phyloP scores from a whole-genome alignment of 108 stramenopile genomes.

The Nitzschia sp. region DNA sequence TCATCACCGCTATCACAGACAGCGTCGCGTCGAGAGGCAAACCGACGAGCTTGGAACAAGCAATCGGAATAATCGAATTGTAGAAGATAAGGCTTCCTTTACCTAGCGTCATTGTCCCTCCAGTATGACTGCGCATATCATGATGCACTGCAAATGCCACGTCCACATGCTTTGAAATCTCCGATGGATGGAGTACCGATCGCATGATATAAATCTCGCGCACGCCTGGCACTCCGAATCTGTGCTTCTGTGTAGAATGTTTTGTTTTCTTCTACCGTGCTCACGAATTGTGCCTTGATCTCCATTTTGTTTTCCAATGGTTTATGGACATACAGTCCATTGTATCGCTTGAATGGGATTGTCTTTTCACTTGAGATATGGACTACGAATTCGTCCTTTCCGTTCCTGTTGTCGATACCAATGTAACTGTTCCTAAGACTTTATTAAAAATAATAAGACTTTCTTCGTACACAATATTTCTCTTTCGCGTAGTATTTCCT shows the following conservation, averaged over 20 bases:
- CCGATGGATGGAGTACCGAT: conserved; percentile 2
- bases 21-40: no score
- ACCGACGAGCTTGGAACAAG: no score
- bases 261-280: neutral
- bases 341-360: neutral
- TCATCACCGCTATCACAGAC: no score
- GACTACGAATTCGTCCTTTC: no score
- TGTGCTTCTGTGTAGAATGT: conserved; percentile 1
- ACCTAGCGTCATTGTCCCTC: conserved; percentile 28
- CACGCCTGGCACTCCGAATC: neutral
- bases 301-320: neutral
- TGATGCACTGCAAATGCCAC: conserved; percentile 34
- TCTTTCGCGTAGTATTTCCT: no score
- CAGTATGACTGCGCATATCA: conserved; percentile 35
- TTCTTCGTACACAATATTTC: no score
- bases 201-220: neutral
- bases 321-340: neutral
- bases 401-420: no score
- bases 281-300: neutral
- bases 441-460: no score
- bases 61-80: no score
- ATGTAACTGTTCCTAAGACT: no score
- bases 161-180: conserved; percentile 25
- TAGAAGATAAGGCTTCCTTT: conserved; percentile 20
- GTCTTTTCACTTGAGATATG: no score